Base-by-base conservation (phyloP, 2,329 filamentous ascomycete genomes). In the Teratosphaeria destructans region DNA sequence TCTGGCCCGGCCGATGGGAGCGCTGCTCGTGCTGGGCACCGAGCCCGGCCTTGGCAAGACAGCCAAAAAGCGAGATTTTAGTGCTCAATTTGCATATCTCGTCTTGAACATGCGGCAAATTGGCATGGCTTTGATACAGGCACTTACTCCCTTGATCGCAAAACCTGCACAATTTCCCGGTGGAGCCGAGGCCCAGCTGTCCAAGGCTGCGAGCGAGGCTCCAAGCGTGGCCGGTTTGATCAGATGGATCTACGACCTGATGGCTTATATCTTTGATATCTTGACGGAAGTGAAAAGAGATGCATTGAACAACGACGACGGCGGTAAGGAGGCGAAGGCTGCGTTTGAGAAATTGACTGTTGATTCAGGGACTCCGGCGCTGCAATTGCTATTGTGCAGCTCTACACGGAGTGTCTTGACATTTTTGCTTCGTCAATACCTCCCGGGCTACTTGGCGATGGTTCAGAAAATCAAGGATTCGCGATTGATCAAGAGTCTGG, bases 11-110 rank as follows among this genome's bases (percentile, higher is more conserved):
- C 89, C 85, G 59, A 78, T 96, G 12, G 89, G 89, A 67, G 83
- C 94, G 32, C 85, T 95, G 69, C 86, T 89, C 60, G 85, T 89
- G 57, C 77, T 96, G 10, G 89, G 88, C 3, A 92, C 88, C 70
- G 81, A 79, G 52, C 86, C 85, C 10, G 59, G 61, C 14, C 43
- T 11, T 6, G 10, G n/a, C 43, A 49, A 49, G 43, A 49, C 8
- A 19, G 83, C 59, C 11, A 86, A 64, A 79, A 75, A 81, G 7
- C 84, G 89, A 23, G 82, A 79, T 3, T 83, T 92, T 52, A 79
- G 82, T 57, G 86, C 88, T 62, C 91, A 90, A 70, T 82, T 93
- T 62, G 83, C 90, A 6, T 89, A 86, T 81, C 76, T 89, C 12
- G 82, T 86, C 55, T 77, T 96, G 14, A 89, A 90, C 66, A 78